Evolutionary conservation across 768 basidiomycete genomes (phyloP), one percentile per base, ranked within the genome.

Genomic region (Panaeolus papilionaceus): DNA sequence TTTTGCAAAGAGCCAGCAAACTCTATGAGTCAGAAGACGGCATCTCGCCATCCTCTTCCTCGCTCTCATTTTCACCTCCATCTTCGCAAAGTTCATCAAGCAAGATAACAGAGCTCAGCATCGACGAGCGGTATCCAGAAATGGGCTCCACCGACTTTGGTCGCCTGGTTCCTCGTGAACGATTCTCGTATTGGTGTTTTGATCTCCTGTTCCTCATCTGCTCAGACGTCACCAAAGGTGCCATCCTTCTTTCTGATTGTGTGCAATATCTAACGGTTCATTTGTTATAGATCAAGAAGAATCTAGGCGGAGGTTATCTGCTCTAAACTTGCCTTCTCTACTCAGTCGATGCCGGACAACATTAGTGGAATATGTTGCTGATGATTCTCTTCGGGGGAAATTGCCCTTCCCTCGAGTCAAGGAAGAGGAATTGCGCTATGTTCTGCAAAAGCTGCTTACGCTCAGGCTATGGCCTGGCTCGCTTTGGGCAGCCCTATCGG

Each of bases 181-280:
- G 94, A 8, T 96, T 96, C 75, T 90, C 93, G 7, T 96, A 94
- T 79, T 96, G 95, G 95, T 95, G 93, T 74, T 91, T 96, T 66
- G 95, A 97, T 72, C 79, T 96, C 11, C 75, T 97, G 39, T 96
- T 96, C 77, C 75, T 92, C 70, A 83, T 96, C 38, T 96, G 93
- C 72, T 92, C 92, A 0, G 80, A 89, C 71, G 80, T 82, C 0
- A 87, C 86, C 1, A 83, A 82, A 78, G 91, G 92, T 90, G 67
- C 37, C 80, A 67, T 5, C 58, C 40, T n/a, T 18, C 23, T 16
- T 40, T 28, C 14, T 16, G 8, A 7, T 14, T 62, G 37, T 62
- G 45, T 37, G 64, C 23, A n/a, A 28, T 11, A 38, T 28, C 66
- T 11, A 23, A 63, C 4, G 47, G 38, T 11, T 61, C 38, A 38